Conservation (phyloP, 1,284 basidiomycete species). For the Ustilago curta region DNA sequence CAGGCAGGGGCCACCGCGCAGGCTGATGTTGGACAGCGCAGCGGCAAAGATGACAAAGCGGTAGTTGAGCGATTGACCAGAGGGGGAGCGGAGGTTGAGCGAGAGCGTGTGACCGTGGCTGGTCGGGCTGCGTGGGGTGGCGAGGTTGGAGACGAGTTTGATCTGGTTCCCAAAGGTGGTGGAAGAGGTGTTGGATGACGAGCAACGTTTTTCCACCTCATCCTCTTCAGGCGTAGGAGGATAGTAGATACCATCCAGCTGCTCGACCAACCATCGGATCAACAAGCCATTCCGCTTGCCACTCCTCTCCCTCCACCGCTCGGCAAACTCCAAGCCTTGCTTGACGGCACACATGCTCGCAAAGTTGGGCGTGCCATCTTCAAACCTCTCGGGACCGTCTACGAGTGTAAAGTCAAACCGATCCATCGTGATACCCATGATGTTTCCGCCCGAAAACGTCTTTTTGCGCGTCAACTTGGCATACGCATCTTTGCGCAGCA, state of each 20-base stretch:
- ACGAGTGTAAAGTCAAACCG: slow-evolving; percentile 29
- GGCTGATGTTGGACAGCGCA: slow-evolving; percentile 11
- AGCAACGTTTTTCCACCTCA: background rate
- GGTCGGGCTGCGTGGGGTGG: background rate
- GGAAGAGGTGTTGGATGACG: background rate
- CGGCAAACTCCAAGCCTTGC: slow-evolving; percentile 22
- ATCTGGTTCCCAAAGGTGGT: background rate
- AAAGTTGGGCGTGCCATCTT: slow-evolving; percentile 37
- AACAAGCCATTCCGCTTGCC: slow-evolving; percentile 5
- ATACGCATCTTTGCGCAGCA: slow-evolving; percentile 21
- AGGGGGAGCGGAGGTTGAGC: slow-evolving; percentile 22
- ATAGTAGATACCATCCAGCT: slow-evolving; percentile 27
- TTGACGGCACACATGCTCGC: slow-evolving; percentile 9
- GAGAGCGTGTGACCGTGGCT: slow-evolving; percentile 6
- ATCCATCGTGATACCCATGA: slow-evolving; percentile 39
- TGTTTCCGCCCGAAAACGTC: slow-evolving; percentile 44
- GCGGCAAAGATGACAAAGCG: slow-evolving; percentile 73
- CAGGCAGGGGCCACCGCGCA: slow-evolving; percentile 41
- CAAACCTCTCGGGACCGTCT: slow-evolving; percentile 27
- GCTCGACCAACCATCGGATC: slow-evolving; percentile 14
- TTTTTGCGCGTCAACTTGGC: slow-evolving; percentile 2
- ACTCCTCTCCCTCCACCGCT: slow-evolving; percentile 13
- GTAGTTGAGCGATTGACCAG: slow-evolving; percentile 51
- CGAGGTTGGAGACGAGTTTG: background rate
- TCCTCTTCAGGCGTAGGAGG: background rate